Base-by-base conservation (phyloP, 2,329 filamentous ascomycete species). In the Trichophyton schoenleinii region DNA sequence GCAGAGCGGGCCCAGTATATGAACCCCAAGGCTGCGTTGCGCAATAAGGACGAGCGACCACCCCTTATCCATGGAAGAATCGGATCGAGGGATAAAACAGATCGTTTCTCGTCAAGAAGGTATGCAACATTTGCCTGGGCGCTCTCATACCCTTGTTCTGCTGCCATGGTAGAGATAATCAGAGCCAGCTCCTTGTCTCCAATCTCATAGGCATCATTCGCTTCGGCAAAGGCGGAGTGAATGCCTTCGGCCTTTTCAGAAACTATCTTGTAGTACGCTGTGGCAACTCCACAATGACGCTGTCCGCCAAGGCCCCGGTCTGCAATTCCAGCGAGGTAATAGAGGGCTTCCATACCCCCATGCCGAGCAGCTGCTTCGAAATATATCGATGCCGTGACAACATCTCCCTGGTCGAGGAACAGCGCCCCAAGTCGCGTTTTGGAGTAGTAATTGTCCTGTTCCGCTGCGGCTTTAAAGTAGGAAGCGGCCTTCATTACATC, bases 1-100 rank as follows among this genome's bases (percentile, higher is more conserved):
- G 94, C 91, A 8, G 92, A 96, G 41, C 94, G 85, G 0, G 92
- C 96, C 89, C 91, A 99, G 75, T 96, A 94, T 41, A 95, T 86
- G 58, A 99, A 80, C 0, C 91, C 91, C 2, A 96, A 74, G 2
- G 80, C 77, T 0, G 83, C 78, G 70, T 87, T 83, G 58, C 78
- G 77, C 22, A 86, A 74, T 31, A 83, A 68, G 8, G 78, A 73
- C 52, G 69, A 68, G 8, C 74, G 71, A 22, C 73, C 70, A 62
- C 77, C 75, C 59, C 71, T 70, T 63, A 67, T 67, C 68, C 76
- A 76, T 64, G 73, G 80, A 25, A 84, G 72, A 64, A 83, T 79
- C 11, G 77, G 73, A 0, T 82, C 77, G 0, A 87, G 73, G 3
- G 82, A 79, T 6, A 87, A 71, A 52, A 81, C 76, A 4, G 85